These are phyloP conservation scores for Calvatia gigantea DNA, from an alignment of 768 basidiomycete species.

Conservation along the genomic window DNA sequence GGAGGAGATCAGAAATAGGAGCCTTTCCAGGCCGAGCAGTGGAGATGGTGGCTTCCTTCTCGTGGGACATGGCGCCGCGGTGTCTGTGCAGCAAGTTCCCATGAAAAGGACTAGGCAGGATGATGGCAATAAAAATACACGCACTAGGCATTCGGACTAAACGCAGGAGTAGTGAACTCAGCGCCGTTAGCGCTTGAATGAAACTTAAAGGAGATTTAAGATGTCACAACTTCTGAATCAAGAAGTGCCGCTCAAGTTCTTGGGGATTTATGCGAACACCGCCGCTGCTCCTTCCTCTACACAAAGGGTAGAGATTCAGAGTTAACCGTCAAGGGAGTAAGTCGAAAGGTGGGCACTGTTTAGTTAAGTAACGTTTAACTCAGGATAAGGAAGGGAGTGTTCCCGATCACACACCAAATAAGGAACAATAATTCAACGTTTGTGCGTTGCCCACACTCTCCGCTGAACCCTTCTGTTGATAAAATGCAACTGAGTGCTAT, in stretches of 20 bases:
- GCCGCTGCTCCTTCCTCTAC: no score
- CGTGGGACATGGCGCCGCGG: background rate
- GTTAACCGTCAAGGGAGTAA: no score
- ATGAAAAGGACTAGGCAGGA: background rate
- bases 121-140: background rate
- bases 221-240: no score
- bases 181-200: no score
- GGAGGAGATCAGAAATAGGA: background rate
- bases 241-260: no score
- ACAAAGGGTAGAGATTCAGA: no score
- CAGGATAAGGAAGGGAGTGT: background rate
- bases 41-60: background rate
- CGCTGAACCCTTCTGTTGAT: background rate
- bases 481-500: conserved; percentile 40
- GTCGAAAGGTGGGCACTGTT: no score
- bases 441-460: background rate
- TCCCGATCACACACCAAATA: background rate
- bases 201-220: no score
- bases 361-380: background rate
- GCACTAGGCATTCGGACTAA: background rate
- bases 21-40: background rate
- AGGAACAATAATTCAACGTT: background rate
- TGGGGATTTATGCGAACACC: no score
- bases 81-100: background rate
- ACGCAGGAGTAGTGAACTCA: no score